phyloP scores from a whole-genome alignment of 306 rosid species.

The Luffa aegyptiaca region DNA sequence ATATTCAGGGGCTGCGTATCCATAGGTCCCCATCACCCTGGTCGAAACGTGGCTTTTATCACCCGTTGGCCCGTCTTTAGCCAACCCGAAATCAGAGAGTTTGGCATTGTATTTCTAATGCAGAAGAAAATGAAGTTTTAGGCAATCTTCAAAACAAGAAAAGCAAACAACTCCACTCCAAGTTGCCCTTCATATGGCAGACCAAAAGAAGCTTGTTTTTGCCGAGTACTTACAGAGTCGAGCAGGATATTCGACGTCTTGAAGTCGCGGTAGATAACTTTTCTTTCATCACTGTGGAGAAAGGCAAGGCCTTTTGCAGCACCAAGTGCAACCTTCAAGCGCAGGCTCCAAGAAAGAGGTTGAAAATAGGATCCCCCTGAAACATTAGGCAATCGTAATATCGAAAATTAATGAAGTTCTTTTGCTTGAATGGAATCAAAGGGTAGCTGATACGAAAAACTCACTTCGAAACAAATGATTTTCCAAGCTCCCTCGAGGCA shows the following conservation, averaged over 20 bases:
- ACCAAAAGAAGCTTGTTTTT: background rate
- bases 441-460: background rate
- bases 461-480: constrained; percentile 66
- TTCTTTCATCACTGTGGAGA: constrained; percentile 40
- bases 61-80: constrained; percentile 61
- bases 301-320: constrained; percentile 71
- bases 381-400: background rate
- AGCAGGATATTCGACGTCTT: constrained; percentile 58
- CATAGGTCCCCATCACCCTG: constrained; percentile 51
- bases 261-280: constrained; percentile 58
- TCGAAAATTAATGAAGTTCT: background rate
- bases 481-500: constrained; percentile 72
- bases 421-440: background rate
- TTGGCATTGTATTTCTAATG: constrained; percentile 46
- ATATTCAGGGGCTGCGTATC: constrained; percentile 67
- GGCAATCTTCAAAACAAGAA: background rate
- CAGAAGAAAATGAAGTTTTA: constrained; percentile 6
- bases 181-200: background rate
- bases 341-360: constrained; percentile 65
- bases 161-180: background rate
- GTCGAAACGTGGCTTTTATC: constrained; percentile 62
- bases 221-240: constrained; percentile 41
- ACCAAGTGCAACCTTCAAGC: constrained; percentile 56
- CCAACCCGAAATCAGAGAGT: constrained; percentile 71
- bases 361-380: constrained; percentile 63